Conservation (phyloP, 1,139 yeast species). For the Diutina ranongensis region DNA sequence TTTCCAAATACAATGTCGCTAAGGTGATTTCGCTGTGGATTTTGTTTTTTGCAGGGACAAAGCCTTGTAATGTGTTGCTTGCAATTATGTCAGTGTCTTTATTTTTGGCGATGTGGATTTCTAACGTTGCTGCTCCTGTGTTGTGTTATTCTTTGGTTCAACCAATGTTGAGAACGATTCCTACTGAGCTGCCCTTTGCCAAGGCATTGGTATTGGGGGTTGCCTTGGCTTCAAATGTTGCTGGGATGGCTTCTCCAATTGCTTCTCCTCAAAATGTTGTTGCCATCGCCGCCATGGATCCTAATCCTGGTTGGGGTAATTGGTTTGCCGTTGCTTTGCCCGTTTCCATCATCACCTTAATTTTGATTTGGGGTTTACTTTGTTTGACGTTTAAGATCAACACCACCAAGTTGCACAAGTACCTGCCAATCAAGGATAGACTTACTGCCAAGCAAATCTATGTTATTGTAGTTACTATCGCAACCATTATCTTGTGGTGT, state of each 20-base stretch:
- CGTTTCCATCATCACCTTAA: conserved; percentile 48
- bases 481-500: conserved; percentile 82
- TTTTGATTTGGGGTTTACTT: conserved; percentile 63
- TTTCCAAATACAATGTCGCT: conserved; percentile 83
- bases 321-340: conserved; percentile 90
- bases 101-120: conserved; percentile 88
- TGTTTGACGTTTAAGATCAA: conserved; percentile 56
- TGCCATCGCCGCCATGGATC: conserved; percentile 78
- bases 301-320: conserved; percentile 88
- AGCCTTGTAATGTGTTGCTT: conserved; percentile 64
- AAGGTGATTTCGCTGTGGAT: conserved; percentile 74
- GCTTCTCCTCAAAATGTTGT: conserved; percentile 93
- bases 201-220: conserved; percentile 81
- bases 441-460: conserved; percentile 67
- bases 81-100: conserved; percentile 80
- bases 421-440: conserved; percentile 57
- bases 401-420: conserved; percentile 31
- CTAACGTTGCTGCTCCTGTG: conserved; percentile 95
- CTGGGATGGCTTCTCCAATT: conserved; percentile 95
- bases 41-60: conserved; percentile 73
- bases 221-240: conserved; percentile 83
- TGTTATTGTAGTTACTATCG: conserved; percentile 50
- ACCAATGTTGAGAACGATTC: conserved; percentile 73
- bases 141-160: conserved; percentile 82
- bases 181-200: conserved; percentile 66